Evolutionary conservation across 345 rosid species (phyloP), one percentile per base, ranked within the genome.

Genomic region (Tarenaya hassleriana): DNA sequence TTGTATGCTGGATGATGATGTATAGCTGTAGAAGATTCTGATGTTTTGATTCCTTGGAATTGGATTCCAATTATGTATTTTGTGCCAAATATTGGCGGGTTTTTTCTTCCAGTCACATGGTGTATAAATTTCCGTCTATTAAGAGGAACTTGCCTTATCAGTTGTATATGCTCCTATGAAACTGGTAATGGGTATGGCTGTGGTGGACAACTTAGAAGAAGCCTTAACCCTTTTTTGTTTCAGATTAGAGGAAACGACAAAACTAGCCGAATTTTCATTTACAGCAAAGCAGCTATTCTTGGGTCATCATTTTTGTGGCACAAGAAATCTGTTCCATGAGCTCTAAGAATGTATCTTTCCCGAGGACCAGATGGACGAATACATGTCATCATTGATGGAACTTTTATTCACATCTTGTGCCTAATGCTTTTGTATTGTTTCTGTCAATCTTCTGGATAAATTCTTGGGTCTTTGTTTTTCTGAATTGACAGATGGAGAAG

Each of bases 1-100:
- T 47, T 60, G 29, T 24, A 24, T 2, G 72, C 51, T 59, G 59
- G 67, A 54, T 49, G 44, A 54, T 49, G 44, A 63, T 64, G 65
- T 63, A 45, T 42, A 54, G 40, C 37, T 24, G 57, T 39, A 12
- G 16, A 53, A 56, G 42, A 29, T 47, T 40, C 18, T 46, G 33
- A 17, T 52, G 24, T 32, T 47, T 45, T 52, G 56, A 32, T 45
- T 50, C 41, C n/a, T 41, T 56, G 41, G 33, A 35, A 35, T 47
- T 66, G 38, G 50, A 56, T 55, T 46, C 34, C 41, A 33, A 46
- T 58, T 24, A 39, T 62, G 55, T 52, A 53, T 52, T 39, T 39
- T 53, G 41, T 0, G 13, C 24, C 0, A 24, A 42, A 33, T 60
- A 38, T 24, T 5, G 29, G 29, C 29, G 5, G 29, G 29, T 24